Conservation (phyloP, 2,329 filamentous ascomycete genomes). For the Curvularia lunata region DNA sequence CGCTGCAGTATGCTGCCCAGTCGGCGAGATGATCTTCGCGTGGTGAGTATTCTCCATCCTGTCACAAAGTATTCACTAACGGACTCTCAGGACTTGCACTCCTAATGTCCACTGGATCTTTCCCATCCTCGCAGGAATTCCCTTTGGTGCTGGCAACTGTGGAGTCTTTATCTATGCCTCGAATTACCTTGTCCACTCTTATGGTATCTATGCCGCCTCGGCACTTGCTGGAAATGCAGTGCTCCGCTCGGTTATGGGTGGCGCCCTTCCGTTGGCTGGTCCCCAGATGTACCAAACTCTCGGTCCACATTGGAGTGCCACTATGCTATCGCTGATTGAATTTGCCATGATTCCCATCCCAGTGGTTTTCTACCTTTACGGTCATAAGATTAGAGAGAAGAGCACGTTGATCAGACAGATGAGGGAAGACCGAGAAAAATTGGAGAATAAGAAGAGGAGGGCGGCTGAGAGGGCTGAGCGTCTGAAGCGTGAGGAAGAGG, state of each 20-base stretch:
- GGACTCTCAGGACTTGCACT: conserved; percentile 55
- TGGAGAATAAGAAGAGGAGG: conserved; percentile 49
- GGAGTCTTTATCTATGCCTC: conserved; percentile 81
- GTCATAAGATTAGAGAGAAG: conserved; percentile 62
- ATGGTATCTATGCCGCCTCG: conserved; percentile 81
- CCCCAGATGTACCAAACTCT: conserved; percentile 65
- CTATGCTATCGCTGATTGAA: conserved; percentile 75
- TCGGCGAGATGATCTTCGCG: conserved; percentile 84
- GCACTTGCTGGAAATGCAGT: conserved; percentile 82
- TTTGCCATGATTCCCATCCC: conserved; percentile 79
- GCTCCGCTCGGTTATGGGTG: conserved; percentile 74
- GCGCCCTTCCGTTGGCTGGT: conserved; percentile 76
- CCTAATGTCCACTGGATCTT: conserved; percentile 84
- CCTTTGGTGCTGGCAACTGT: conserved; percentile 78
- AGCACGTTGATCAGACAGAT: conserved; percentile 60
- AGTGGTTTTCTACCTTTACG: conserved; percentile 74
- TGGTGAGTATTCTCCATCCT: conserved; percentile 58
- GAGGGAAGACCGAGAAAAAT: conserved; percentile 52
- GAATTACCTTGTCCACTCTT: conserved; percentile 80
- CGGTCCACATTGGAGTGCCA: conserved; percentile 79
- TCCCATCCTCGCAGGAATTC: conserved; percentile 77
- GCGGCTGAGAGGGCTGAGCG: conserved; percentile 52
- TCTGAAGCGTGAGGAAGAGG: conserved; percentile 20
- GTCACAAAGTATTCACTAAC: not conserved
- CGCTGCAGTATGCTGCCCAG: conserved; percentile 73